Evolutionary conservation across 495 filamentous ascomycete genomes (phyloP).

Genomic region (Penicillium simplicissimum): DNA sequence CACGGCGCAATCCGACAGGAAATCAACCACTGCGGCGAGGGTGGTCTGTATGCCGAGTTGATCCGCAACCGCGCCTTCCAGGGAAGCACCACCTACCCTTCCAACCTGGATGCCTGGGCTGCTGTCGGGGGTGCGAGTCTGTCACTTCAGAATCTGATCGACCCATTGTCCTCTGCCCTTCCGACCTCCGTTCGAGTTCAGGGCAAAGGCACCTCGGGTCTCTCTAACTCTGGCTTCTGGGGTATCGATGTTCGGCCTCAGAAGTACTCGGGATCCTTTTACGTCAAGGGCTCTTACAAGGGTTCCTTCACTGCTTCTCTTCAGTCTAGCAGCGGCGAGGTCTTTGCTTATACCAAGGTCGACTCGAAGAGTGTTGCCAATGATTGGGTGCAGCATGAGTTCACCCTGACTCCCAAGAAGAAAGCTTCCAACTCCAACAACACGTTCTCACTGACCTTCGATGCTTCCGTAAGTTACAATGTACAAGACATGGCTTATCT

Average conservation of each 20-base stretch:
- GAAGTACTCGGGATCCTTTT: conserved; percentile 60
- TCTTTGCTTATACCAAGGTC: conserved; percentile 33
- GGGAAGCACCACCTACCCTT: conserved; percentile 46
- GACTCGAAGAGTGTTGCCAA: conserved; percentile 28
- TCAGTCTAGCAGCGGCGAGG: conserved; percentile 30
- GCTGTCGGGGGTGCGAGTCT: conserved; percentile 53
- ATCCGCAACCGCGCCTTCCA: conserved; percentile 74
- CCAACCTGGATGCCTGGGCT: conserved; percentile 54
- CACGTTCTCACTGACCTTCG: conserved; percentile 61
- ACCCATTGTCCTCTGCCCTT: conserved; percentile 61
- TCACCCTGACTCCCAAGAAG: conserved; percentile 30
- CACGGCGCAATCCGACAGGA: conserved; percentile 41
- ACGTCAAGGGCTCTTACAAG: conserved; percentile 47
- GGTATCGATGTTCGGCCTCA: conserved; percentile 58
- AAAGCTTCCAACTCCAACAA: conserved; percentile 62
- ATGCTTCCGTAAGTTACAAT: conserved; percentile 41
- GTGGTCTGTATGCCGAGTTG: conserved; percentile 74
- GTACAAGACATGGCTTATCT: not conserved
- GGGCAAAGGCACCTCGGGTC: conserved; percentile 46
- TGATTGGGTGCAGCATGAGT: conserved; percentile 38
- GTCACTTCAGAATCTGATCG: conserved; percentile 50
- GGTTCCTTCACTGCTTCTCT: conserved; percentile 36
- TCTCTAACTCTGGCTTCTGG: conserved; percentile 63
- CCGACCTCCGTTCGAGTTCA: conserved; percentile 61
- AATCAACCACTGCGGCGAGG: conserved; percentile 75